Evolutionary conservation across 768 basidiomycete species (phyloP), one percentile per base, ranked within the genome.

Genomic region (Pulveroboletus sp.): DNA sequence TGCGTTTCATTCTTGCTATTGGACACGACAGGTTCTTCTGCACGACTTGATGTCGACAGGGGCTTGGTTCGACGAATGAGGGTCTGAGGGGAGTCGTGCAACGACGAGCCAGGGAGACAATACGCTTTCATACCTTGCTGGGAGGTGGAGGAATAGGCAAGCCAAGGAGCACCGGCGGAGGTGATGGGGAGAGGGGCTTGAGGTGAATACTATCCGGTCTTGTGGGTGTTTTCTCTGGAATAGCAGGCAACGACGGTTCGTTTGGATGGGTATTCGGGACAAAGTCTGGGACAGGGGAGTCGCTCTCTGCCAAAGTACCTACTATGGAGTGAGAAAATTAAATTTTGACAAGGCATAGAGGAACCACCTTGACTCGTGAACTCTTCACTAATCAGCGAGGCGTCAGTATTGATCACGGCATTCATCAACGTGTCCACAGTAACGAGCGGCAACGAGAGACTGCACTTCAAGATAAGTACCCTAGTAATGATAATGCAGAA

Each of bases 221-320:
- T 56, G 13, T 54, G 17, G 42, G 37, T 39, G 39, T 60, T 55
- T 50, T 46, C 28, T 50, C 44, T 30, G 41, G 47, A 8, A 38
- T 32, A 13, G 48, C 45, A 33, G 72, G 65, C 8, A 73, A 50
- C 5, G 78, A 75, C 0, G 76, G 75, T 53, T 84, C 82, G 17
- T 75, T 71, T 3, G 75, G 70, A 53, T 74, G 72, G 0, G 80
- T 76, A 51, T 82, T 83, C 5, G 77, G 77, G 10, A 82, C 67
- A 33, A 72, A 68, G 39, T 77, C 72, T 1, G 80, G 80, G 0
- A 79, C 66, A 8, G 73, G 62, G 4, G 77, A 75, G 15, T 57
- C 56, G 40, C 51, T 49, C 28, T 53, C 57, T 21, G 43, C 32
- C 18, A n/a, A 14, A 21, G 28, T 28, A 43, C 46, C 57, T 58